A percentile compares a stretch with the other conserved stretches of the same genome.
phyloP scores from a whole-genome alignment of 2,329 filamentous ascomycete species.

The Aspergillus caelatus region DNA sequence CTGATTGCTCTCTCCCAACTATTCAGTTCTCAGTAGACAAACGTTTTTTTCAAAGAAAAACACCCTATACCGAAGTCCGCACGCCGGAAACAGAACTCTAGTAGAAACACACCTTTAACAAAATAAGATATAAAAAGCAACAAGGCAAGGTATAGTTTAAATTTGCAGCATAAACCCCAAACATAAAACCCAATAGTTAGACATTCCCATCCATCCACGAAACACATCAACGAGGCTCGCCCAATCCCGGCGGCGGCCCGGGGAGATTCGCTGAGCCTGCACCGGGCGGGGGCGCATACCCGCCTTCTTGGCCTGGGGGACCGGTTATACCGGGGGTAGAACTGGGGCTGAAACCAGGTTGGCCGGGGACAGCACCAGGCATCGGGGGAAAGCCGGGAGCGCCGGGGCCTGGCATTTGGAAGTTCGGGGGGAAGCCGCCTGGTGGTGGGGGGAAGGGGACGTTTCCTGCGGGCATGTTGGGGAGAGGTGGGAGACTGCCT shows the following conservation, averaged over 20 bases:
- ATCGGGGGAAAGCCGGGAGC: slow-evolving; percentile 37
- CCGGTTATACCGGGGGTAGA: slow-evolving; percentile 31
- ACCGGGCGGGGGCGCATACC: slow-evolving; percentile 33
- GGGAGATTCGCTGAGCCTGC: slow-evolving; percentile 21
- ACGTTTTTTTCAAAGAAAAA: slow-evolving; percentile 1
- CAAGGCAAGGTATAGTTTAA: slow-evolving; percentile 1
- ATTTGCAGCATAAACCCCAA: background rate
- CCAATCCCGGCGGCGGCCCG: slow-evolving; percentile 32
- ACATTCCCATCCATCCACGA: background rate
- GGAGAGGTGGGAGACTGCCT: slow-evolving; percentile 39
- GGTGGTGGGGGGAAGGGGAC: slow-evolving; percentile 50
- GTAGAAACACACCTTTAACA: slow-evolving; percentile 20
- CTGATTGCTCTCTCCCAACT: slow-evolving; percentile 1
- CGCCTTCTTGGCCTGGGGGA: slow-evolving; percentile 31
- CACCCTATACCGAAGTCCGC: slow-evolving; percentile 2
- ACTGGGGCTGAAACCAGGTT: slow-evolving; percentile 31
- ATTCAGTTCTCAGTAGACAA: background rate
- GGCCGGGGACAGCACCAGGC: slow-evolving; percentile 25
- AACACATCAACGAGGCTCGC: slow-evolving; percentile 30
- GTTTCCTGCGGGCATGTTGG: slow-evolving; percentile 45
- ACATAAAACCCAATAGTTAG: background rate
- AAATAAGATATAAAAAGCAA: slow-evolving; percentile 3
- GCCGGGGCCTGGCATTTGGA: slow-evolving; percentile 46
- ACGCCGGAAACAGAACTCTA: slow-evolving; percentile 10
- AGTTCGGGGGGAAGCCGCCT: slow-evolving; percentile 40